These are phyloP conservation scores for Phytopythium aichiense DNA, from an alignment of 352 stramenopile species.

Conservation along the genomic window DNA sequence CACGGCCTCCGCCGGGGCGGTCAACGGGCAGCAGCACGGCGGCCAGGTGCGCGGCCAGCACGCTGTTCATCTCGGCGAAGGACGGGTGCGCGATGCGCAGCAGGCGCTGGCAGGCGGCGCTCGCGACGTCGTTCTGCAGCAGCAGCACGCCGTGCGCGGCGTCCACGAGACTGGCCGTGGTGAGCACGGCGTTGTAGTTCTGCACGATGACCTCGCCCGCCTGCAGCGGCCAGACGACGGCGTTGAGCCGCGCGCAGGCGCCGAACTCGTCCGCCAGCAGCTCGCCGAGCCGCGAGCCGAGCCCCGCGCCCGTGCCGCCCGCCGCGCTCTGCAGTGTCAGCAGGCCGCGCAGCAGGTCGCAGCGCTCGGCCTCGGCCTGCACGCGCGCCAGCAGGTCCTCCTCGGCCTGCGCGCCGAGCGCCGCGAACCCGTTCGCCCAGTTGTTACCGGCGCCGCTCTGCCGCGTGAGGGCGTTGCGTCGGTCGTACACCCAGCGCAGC, in stretches of 20 bases:
- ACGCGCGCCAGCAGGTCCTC: conserved; percentile 49
- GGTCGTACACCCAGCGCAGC: conserved; percentile 40
- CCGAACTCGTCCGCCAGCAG: conserved; percentile 60
- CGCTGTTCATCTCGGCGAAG: conserved; percentile 56
- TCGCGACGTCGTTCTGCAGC: conserved; percentile 67
- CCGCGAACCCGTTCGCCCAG: conserved; percentile 65
- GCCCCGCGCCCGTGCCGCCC: conserved; percentile 80
- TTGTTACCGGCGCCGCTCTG: conserved; percentile 80
- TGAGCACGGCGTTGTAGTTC: conserved; percentile 90
- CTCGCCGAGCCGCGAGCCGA: conserved; percentile 85
- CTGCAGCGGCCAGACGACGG: conserved; percentile 80
- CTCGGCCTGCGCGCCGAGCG: conserved; percentile 37
- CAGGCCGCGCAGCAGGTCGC: conserved; percentile 65
- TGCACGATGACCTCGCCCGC: conserved; percentile 87
- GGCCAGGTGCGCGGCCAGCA: conserved; percentile 58
- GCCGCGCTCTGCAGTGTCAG: conserved; percentile 82
- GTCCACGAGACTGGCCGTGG: conserved; percentile 70
- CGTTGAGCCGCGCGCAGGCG: conserved; percentile 51
- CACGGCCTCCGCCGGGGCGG: background rate
- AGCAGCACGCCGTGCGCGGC: conserved; percentile 58
- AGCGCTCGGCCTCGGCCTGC: conserved; percentile 59
- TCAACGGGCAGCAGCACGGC: conserved; percentile 42
- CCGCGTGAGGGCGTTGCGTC: conserved; percentile 40
- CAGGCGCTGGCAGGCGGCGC: conserved; percentile 47
- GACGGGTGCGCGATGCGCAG: conserved; percentile 54